phyloP scores from a whole-genome alignment of 139 green algal genomes.

The Chlorella sp. region DNA sequence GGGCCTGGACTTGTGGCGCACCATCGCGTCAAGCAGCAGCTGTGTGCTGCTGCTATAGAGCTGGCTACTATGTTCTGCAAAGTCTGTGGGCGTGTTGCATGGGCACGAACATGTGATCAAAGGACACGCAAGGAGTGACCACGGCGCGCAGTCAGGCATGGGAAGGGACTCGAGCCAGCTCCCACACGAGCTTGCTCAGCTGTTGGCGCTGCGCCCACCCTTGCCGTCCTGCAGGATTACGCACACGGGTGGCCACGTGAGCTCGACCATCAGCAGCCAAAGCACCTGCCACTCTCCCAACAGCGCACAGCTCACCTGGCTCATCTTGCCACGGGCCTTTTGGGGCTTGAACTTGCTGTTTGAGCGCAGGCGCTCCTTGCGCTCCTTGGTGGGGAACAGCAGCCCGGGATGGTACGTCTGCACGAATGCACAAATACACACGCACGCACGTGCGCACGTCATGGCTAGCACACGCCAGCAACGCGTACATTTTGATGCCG shows the following conservation, averaged over 20 bases:
- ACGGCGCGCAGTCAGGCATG: background rate
- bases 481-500: too few species aligned
- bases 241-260: too few species aligned
- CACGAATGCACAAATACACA: too few species aligned
- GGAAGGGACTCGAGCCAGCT: background rate
- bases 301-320: conserved; percentile 20
- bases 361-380: conserved; percentile 8
- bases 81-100: background rate
- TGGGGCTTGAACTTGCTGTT: conserved; percentile 21
- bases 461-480: too few species aligned
- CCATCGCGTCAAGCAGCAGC: too few species aligned
- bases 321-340: conserved; percentile 37
- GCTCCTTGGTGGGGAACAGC: conserved; percentile 31
- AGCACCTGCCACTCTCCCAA: too few species aligned
- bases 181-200: background rate
- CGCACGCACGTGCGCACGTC: too few species aligned
- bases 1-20: too few species aligned
- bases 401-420: conserved; percentile 33
- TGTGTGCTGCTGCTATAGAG: too few species aligned
- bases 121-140: background rate
- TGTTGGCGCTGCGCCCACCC: conserved; percentile 17
- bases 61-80: background rate
- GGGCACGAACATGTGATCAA: background rate
- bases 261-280: too few species aligned
- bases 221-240: conserved; percentile 29